A percentile compares a stretch with the other conserved stretches of the same genome.
These are phyloP conservation scores for maize (Zea mays) DNA, from an alignment of 176 grass and related monocot species.

Conservation along the genomic window DNA sequence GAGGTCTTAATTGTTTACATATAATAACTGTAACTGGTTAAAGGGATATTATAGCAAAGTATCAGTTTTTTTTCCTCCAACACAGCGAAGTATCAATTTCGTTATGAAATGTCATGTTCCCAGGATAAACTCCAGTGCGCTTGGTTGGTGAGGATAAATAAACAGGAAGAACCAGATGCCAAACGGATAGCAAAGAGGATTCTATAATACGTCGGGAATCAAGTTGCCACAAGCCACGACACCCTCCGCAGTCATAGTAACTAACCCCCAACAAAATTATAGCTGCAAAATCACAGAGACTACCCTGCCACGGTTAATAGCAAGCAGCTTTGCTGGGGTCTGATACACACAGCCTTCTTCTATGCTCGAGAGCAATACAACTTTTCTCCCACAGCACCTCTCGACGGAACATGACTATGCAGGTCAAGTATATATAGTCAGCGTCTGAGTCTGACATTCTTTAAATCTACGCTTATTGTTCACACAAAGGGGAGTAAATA, in stretches of 20 bases:
- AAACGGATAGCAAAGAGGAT: no score
- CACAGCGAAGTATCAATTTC: no score
- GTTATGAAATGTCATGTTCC: no score
- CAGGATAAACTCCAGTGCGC: no score
- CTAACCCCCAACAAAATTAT: neutral
- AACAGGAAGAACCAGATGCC: no score
- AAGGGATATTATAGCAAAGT: no score
- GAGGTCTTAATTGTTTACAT: no score
- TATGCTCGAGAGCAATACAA: neutral
- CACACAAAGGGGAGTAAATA: neutral
- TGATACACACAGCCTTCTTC: neutral
- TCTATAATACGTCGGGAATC: neutral
- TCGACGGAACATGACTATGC: neutral
- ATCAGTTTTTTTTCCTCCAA: no score
- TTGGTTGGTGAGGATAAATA: no score
- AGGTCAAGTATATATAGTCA: neutral
- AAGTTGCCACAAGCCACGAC: neutral
- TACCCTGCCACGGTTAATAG: neutral
- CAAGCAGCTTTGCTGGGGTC: neutral
- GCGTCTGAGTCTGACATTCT: neutral
- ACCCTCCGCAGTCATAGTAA: neutral
- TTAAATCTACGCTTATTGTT: slow-evolving; percentile 13
- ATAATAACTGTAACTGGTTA: no score
- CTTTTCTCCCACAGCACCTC: neutral
- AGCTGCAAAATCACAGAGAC: neutral